Conservation (phyloP, 306 rosid species). For the Crotalaria pallida region DNA sequence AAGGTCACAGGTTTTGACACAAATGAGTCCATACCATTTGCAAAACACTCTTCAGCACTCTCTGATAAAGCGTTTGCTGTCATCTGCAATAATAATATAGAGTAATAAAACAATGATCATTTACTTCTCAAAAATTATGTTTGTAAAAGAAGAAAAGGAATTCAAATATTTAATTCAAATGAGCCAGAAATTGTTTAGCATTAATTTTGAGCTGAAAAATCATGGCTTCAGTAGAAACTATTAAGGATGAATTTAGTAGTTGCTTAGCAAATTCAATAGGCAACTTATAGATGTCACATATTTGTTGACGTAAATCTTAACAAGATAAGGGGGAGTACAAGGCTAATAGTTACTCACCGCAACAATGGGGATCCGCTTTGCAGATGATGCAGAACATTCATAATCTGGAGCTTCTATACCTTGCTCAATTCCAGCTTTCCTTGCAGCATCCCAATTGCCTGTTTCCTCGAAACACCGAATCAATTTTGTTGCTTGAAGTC, state of each 20-base stretch:
- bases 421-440: slow-evolving; percentile 55
- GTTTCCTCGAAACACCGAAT: slow-evolving; percentile 88
- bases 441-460: slow-evolving; percentile 81
- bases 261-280: background rate
- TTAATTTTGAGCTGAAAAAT: slow-evolving; percentile 1
- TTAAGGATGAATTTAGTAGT: background rate
- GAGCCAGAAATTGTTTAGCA: background rate
- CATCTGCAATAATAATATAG: slow-evolving; percentile 48
- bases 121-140: background rate
- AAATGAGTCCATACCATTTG: slow-evolving; percentile 87
- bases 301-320: background rate
- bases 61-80: slow-evolving; percentile 81
- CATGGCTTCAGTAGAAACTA: background rate
- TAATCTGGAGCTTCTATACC: slow-evolving; percentile 17
- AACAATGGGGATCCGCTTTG: slow-evolving; percentile 57
- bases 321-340: background rate
- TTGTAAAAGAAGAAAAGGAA: background rate
- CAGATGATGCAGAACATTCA: slow-evolving; percentile 18
- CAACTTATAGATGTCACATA: background rate
- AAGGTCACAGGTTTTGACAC: slow-evolving; percentile 79
- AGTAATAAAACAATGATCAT: background rate
- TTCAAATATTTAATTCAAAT: background rate
- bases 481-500: slow-evolving; percentile 81
- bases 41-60: slow-evolving; percentile 84
- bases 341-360: slow-evolving; percentile 59